Conservation (phyloP, 331 rosid species). For the Stylosanthes scabra region DNA sequence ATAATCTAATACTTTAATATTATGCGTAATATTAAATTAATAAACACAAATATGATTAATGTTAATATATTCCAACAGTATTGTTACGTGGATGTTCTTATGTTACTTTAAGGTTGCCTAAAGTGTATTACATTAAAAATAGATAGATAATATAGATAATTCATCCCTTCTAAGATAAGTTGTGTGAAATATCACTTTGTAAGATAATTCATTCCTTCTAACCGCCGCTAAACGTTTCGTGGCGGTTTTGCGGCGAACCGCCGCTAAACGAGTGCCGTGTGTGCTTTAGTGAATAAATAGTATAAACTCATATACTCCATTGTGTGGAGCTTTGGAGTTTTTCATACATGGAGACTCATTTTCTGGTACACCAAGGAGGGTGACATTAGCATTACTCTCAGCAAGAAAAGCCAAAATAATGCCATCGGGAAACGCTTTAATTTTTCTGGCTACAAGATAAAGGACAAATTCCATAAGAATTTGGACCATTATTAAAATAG, state of each 20-base stretch:
- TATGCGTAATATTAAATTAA: no score
- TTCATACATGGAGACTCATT: not conserved
- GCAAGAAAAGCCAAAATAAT: conserved; percentile 55
- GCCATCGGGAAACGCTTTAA: conserved; percentile 65
- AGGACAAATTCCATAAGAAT: conserved; percentile 52
- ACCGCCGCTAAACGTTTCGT: no score
- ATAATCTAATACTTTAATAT: no score
- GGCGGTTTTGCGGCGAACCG: no score
- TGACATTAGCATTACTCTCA: conserved; percentile 45
- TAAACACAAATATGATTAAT: no score
- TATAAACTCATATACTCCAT: not conserved
- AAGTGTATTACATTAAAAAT: not conserved
- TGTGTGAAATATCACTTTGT: not conserved
- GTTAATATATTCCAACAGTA: no score
- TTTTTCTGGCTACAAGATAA: conserved; percentile 52
- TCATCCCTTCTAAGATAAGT: conserved; percentile 32
- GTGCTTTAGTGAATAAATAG: no score
- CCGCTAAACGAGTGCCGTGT: no score
- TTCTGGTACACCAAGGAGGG: conserved; percentile 15
- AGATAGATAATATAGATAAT: not conserved
- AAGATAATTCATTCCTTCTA: no score
- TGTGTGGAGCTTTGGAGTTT: not conserved
- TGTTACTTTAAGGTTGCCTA: conserved; percentile 27
- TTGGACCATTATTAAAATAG: conserved; percentile 38
- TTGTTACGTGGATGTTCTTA: not conserved